Evolutionary conservation across 2,329 filamentous ascomycete species (phyloP), one percentile per base, ranked within the genome.

Genomic region (Arthrinium puccinioides): DNA sequence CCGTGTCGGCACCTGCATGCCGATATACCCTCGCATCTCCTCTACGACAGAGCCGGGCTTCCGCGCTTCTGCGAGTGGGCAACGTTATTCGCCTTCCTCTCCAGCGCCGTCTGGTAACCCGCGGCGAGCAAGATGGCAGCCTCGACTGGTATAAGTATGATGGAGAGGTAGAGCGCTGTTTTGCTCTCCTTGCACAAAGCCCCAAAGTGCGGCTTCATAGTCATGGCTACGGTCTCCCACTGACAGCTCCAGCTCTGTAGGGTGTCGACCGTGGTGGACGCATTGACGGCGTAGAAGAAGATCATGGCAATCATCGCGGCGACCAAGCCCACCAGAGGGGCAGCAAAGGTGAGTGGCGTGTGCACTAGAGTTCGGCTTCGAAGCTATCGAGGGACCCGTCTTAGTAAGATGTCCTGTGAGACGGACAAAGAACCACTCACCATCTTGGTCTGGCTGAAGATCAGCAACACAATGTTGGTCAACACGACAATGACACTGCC

Each of bases 211-310:
- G 78, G 76, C 43, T 67, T 57, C 24, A 60, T 51, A 13, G 50
- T 47, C 72, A 80, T 78, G 42, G 58, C 54, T n/a, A 79, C 59
- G 16, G 61, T 49, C 8, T 60, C 56, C 76, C 77, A 82, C 44
- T 74, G 73, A 55, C 77, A 82, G 27, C 67, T 72, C 77, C 77
- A 82, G 55, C 72, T 77, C 50, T 79, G 64, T 9, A 81, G 56
- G 6, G 73, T 76, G 51, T 77, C 73, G 41, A 61, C 59, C 8
- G 61, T 63, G 11, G 56, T 57, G 4, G 76, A 79, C 14, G 65
- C 55, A 46, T 78, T 73, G 54, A 74, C 63, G 38, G 63, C 63
- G 50, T 78, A 81, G 54, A 74, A 78, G 55, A 80, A 67, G 36
- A 66, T 59, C 50, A 76, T 70, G 43, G 69, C 67, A 38, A 78